phyloP scores from a whole-genome alignment of 2,329 filamentous ascomycete genomes.

The Nemania sp. region DNA sequence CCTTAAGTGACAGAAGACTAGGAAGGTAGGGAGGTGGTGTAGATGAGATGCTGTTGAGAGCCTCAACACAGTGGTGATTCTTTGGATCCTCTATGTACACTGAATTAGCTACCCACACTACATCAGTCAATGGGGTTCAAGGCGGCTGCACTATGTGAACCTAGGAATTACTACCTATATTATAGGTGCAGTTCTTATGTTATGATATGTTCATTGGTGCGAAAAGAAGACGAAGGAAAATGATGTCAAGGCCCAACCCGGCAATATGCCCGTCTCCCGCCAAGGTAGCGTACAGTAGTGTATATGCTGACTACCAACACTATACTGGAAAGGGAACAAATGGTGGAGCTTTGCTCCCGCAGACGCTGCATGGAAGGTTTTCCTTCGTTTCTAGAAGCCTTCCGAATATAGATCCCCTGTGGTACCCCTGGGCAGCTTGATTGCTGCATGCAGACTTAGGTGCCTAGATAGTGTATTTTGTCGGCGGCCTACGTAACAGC shows the following conservation, averaged over 20 bases:
- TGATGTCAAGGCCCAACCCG: neutral
- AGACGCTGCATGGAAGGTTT: slow-evolving; percentile 38
- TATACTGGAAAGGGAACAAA: too few species aligned
- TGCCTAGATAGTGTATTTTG: too few species aligned
- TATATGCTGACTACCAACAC: too few species aligned
- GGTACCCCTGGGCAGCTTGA: slow-evolving; percentile 16
- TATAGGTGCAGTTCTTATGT: too few species aligned
- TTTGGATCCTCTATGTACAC: too few species aligned
- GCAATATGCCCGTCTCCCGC: slow-evolving; percentile 14
- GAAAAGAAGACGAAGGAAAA: neutral
- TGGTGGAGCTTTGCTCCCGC: neutral
- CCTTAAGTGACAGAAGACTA: too few species aligned
- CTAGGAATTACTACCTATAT: too few species aligned
- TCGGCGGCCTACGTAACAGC: too few species aligned
- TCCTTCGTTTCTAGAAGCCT: slow-evolving; percentile 40
- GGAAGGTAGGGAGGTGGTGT: neutral
- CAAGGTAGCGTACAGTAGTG: neutral
- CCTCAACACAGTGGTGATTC: slow-evolving; percentile 16
- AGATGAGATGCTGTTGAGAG: slow-evolving; percentile 11
- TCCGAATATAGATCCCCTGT: slow-evolving; percentile 25
- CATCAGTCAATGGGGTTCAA: too few species aligned
- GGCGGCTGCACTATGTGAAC: too few species aligned
- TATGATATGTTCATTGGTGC: too few species aligned
- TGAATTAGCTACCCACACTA: too few species aligned
- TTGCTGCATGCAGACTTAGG: neutral